phyloP scores from a whole-genome alignment of 208 protist genomes.

The Crithidia acanthocephali region DNA sequence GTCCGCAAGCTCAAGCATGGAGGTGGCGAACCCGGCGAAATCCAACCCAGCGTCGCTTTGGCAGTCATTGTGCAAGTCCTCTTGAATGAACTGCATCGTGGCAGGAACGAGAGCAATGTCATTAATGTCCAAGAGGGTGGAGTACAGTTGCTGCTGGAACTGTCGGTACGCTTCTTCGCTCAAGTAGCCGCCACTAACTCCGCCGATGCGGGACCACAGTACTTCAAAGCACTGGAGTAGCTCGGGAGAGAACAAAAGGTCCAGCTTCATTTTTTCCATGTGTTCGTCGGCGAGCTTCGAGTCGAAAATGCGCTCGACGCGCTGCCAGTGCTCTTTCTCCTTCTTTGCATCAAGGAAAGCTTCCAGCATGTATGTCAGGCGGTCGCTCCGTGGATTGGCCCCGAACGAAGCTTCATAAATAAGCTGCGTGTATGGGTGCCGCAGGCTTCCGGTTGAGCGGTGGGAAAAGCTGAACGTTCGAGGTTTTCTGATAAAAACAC shows the following conservation, averaged over 20 bases:
- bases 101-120: slow-evolving; percentile 50
- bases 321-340: slow-evolving; percentile 57
- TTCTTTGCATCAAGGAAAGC: slow-evolving; percentile 50
- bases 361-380: slow-evolving; percentile 52
- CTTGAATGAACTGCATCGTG: slow-evolving; percentile 49
- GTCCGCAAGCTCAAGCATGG: slow-evolving; percentile 77
- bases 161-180: slow-evolving; percentile 60
- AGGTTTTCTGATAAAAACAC: slow-evolving; percentile 62
- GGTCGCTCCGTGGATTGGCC: slow-evolving; percentile 19
- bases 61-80: slow-evolving; percentile 66
- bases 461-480: slow-evolving; percentile 78
- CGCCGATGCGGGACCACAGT: slow-evolving; percentile 54
- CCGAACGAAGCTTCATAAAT: slow-evolving; percentile 41
- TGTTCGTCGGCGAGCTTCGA: slow-evolving; percentile 55
- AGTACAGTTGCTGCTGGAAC: slow-evolving; percentile 71
- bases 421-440: slow-evolving; percentile 71
- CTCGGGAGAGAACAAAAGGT: slow-evolving; percentile 45
- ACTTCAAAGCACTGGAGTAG: slow-evolving; percentile 49
- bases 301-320: slow-evolving; percentile 68
- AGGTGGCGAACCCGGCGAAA: slow-evolving; percentile 67
- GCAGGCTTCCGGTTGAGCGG: slow-evolving; percentile 55
- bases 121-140: slow-evolving; percentile 51
- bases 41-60: slow-evolving; percentile 40
- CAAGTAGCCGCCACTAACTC: slow-evolving; percentile 26
- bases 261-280: slow-evolving; percentile 59